These are phyloP conservation scores for Barnettozyma botsteinii DNA, from an alignment of 805 yeast species.

Conservation along the genomic window DNA sequence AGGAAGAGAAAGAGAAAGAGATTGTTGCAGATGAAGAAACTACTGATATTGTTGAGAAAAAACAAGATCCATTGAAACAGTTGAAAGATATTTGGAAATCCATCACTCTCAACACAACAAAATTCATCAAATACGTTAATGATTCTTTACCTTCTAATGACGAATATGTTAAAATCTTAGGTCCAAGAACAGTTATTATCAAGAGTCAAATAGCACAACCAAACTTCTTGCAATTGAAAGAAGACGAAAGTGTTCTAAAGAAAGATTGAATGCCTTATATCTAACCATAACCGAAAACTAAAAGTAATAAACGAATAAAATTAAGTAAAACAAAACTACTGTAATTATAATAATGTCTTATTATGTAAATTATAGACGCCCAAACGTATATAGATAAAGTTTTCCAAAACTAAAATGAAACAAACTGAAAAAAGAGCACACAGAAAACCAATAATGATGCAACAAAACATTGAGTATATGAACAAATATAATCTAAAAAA, in stretches of 20 bases:
- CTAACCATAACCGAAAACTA: no score
- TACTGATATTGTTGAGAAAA: constrained; percentile 1
- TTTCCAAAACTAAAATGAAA: no score
- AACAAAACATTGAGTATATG: no score
- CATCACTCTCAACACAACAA: neutral
- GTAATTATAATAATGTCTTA: no score
- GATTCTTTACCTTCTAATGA: constrained; percentile 8
- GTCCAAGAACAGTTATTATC: constrained; percentile 35
- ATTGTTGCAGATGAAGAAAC: neutral
- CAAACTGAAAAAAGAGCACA: no score
- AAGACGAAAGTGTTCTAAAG: constrained; percentile 3
- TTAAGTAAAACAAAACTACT: no score
- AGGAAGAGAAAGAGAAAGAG: neutral
- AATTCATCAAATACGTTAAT: constrained; percentile 1
- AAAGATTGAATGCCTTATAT: neutral
- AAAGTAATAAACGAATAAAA: no score
- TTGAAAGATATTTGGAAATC: constrained; percentile 3
- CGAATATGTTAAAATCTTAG: constrained; percentile 41
- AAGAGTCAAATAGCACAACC: constrained; percentile 15
- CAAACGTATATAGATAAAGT: no score
- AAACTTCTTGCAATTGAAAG: constrained; percentile 2
- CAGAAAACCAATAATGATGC: no score
- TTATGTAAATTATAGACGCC: no score
- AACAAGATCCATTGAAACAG: constrained; percentile 2
- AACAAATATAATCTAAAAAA: no score